These are phyloP conservation scores for Tolypocladium tropicale DNA, from an alignment of 2,329 filamentous ascomycete species.

Conservation along the genomic window DNA sequence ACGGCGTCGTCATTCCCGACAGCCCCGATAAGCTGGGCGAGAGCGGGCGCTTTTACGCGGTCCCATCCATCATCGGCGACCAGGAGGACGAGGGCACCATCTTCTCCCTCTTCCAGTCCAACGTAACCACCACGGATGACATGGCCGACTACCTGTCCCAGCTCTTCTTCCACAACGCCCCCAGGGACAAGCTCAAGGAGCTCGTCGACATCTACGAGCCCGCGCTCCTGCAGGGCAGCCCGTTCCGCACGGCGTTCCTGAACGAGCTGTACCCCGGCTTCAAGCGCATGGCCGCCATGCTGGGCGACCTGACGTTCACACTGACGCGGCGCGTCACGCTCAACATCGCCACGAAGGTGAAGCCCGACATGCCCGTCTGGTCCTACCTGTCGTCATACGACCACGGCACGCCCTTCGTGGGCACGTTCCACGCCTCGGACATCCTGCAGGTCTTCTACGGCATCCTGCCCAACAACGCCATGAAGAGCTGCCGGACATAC, in stretches of 20 bases:
- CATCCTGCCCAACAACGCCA: slow-evolving; percentile 51
- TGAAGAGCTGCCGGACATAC: slow-evolving; percentile 51
- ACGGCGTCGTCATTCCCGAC: slow-evolving; percentile 49
- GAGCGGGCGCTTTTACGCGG: slow-evolving; percentile 37
- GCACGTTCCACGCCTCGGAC: slow-evolving; percentile 67
- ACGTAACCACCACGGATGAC: slow-evolving; percentile 51
- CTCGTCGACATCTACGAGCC: slow-evolving; percentile 55
- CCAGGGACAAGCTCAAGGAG: slow-evolving; percentile 35
- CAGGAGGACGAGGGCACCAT: slow-evolving; percentile 75
- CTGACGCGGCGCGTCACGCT: slow-evolving; percentile 59
- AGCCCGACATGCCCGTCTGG: slow-evolving; percentile 57
- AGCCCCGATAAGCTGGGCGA: slow-evolving; percentile 50
- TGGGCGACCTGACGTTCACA: slow-evolving; percentile 69
- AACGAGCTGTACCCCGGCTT: slow-evolving; percentile 68
- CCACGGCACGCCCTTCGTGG: slow-evolving; percentile 60
- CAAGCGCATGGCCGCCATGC: slow-evolving; percentile 65
- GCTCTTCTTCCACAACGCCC: slow-evolving; percentile 50
- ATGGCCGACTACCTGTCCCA: slow-evolving; percentile 51
- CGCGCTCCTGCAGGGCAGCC: slow-evolving; percentile 49
- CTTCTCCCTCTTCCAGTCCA: slow-evolving; percentile 59
- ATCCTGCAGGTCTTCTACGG: slow-evolving; percentile 60
- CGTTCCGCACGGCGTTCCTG: slow-evolving; percentile 57
- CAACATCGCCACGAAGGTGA: slow-evolving; percentile 26
- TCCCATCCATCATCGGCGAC: slow-evolving; percentile 52
- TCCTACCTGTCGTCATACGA: slow-evolving; percentile 67